Base-by-base conservation (phyloP, 768 basidiomycete species). In the Agrocybe praecox region DNA sequence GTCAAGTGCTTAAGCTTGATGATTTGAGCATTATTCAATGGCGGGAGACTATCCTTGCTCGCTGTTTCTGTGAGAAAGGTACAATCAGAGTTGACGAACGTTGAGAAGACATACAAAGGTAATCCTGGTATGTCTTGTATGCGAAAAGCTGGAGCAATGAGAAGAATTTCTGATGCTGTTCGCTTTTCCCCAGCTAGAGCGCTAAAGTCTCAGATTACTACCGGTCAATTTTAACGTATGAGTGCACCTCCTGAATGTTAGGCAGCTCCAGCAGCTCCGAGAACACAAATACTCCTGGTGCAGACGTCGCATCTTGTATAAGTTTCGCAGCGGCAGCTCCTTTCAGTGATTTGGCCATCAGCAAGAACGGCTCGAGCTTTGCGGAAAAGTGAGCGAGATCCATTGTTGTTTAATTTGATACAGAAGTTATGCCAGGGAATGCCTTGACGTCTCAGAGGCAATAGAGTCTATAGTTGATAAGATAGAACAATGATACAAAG, bases 1-100 rank as follows among this genome's bases (percentile, higher is more conserved):
- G 96, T 90, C 17, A 99, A 85, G 67, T 96, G 93, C 74, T 93
- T 97, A 14, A 99, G 82, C 72, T 99, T 99, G 36, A 79, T 86
- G 6, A 84, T 82, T 67, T 98, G 96, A 0, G 86, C 82, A 6
- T 76, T 68, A 58, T 87, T 89, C 29, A 96, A 73, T 0, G 85
- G 67, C 0, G 96, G 94, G 24, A 90, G 78, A 0, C 75, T 59
- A 46, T 83, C 79, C 69, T 87, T 85, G 70, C 88, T 79, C 55
- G 83, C 93, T 95, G 67, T 40, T 58, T 44, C 50, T 36, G 49
- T 64, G 50, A 65, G 56, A 40, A 56, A 52, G 17, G 50, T 49
- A 51, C 33, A 8, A 54, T n/a, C 12, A 14, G n/a, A 48, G 1
- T n/a, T 19, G 18, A 15, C 15, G 52, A 29, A 12, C 7, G 45